These are phyloP conservation scores for Sambucus nigra DNA, from an alignment of 129 eudicot species.

Conservation along the genomic window DNA sequence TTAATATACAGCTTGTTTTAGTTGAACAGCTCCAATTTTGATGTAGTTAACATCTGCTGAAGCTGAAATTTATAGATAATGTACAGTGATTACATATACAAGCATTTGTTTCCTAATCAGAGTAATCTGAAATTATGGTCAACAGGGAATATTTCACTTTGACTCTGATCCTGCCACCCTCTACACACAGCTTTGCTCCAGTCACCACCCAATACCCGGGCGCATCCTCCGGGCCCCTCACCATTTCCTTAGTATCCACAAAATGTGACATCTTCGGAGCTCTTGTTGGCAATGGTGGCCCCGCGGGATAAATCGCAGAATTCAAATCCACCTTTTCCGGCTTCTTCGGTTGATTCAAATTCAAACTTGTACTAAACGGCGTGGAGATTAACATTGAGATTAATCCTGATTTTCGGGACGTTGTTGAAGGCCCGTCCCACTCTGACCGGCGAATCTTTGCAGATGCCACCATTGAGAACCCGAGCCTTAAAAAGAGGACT, in stretches of 20 bases:
- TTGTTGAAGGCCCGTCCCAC: constrained; percentile 70
- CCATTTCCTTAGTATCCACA: constrained; percentile 86
- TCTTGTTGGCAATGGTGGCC: constrained; percentile 64
- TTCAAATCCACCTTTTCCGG: constrained; percentile 65
- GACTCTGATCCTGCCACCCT: constrained; percentile 61
- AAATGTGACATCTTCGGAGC: constrained; percentile 59
- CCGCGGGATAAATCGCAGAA: constrained; percentile 76
- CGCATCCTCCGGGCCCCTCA: constrained; percentile 86
- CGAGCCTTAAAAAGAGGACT: constrained; percentile 74
- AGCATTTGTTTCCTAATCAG: constrained; percentile 12
- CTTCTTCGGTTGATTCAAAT: constrained; percentile 31
- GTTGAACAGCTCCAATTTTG: neutral
- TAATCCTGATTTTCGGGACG: constrained; percentile 68
- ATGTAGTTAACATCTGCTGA: constrained; percentile 2
- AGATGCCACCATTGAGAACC: constrained; percentile 70
- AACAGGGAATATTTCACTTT: constrained; percentile 77
- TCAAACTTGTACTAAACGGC: constrained; percentile 57
- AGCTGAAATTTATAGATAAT: constrained; percentile 17
- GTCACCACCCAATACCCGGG: constrained; percentile 98
- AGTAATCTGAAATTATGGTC: constrained; percentile 66
- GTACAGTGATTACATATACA: constrained; percentile 25
- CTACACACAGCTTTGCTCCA: constrained; percentile 79
- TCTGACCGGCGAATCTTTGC: constrained; percentile 69
- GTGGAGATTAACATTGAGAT: constrained; percentile 70
- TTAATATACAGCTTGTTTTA: neutral